Percentiles rank a stretch among this genome's conserved stretches.
Evolutionary conservation across 208 protist genomes (phyloP).

Genomic region (Acanthamoeba royreba): DNA sequence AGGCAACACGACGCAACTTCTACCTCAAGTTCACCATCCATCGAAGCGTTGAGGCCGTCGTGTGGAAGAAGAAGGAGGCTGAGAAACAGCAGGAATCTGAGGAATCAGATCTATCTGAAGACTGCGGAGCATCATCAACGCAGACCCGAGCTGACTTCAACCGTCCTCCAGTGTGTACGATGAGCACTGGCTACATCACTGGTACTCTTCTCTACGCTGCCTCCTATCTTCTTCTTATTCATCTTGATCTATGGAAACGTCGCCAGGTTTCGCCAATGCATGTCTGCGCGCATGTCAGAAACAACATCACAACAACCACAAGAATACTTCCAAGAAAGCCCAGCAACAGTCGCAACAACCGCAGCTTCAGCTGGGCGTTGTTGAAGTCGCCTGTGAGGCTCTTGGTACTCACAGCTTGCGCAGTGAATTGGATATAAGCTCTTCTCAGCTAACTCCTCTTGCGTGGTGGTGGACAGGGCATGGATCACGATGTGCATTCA

Average conservation of each 20-base stretch:
- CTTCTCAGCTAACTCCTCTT: neutral
- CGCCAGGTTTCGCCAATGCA: neutral
- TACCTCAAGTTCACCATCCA: neutral
- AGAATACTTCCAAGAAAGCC: too few species aligned
- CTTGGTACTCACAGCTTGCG: neutral
- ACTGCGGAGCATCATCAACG: too few species aligned
- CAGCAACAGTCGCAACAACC: too few species aligned
- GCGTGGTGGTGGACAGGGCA: neutral
- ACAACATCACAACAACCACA: neutral
- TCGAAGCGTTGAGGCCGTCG: neutral
- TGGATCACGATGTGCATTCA: neutral
- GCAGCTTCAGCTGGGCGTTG: neutral
- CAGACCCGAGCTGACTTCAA: neutral
- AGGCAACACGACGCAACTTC: neutral
- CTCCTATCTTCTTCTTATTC: neutral
- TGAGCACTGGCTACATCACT: slow-evolving; percentile 3
- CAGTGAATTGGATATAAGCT: neutral
- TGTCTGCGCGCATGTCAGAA: neutral
- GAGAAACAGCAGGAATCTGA: neutral
- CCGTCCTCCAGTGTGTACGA: neutral
- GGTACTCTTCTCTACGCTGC: neutral
- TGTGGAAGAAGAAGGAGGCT: neutral
- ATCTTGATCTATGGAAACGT: neutral
- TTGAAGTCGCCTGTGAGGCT: neutral
- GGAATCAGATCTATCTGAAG: neutral